Evolutionary conservation across 2,329 filamentous ascomycete genomes (phyloP), one percentile per base, ranked within the genome.

Genomic region (Cordyceps cicadae): DNA sequence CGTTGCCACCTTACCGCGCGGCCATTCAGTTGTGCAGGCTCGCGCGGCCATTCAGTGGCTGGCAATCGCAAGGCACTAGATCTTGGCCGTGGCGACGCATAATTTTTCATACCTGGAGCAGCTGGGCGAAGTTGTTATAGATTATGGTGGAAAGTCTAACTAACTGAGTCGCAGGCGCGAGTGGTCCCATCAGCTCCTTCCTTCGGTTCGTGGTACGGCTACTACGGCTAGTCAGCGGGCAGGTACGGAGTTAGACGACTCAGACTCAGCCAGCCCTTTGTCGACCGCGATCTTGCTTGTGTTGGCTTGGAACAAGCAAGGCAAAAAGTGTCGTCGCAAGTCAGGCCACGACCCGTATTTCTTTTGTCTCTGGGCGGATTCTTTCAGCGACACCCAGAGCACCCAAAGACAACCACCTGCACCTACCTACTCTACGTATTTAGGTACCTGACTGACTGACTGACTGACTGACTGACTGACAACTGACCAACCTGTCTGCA

Each of bases 311-410:
- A 52, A 59, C 46, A 46, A 59, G 48, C 56, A n/a, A 52, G 19
- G 48, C n/a, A 43, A 32, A 43, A 59, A 48, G 56, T n/a, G 37
- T 24, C 56, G 26, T 37, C 56, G 39, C 48, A 43, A 51, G 56
- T 59, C 56, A 59, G 56, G 56, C 56, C 56, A 59, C 56, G 56
- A 59, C 56, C 56, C 56, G 56, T 59, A 59, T 52, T 59, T 59
- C 52, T 52, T 59, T 58, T 52, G 48, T 15, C 55, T 59, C 41
- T 43, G 55, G 34, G 56, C 48, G 48, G 37, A 59, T 59, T 59
- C 48, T 51, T 58, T n/a, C 39, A 52, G 56, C 29, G 56, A 59
- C 56, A 39, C 37, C 55, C 48, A 37, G 48, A 51, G 24, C 8
- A 24, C 24, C 24, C 24, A 24, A 4, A 24, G 49, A 29, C 19